phyloP scores from a whole-genome alignment of 148 eudicot species.

The Nepenthes mirabilis region DNA sequence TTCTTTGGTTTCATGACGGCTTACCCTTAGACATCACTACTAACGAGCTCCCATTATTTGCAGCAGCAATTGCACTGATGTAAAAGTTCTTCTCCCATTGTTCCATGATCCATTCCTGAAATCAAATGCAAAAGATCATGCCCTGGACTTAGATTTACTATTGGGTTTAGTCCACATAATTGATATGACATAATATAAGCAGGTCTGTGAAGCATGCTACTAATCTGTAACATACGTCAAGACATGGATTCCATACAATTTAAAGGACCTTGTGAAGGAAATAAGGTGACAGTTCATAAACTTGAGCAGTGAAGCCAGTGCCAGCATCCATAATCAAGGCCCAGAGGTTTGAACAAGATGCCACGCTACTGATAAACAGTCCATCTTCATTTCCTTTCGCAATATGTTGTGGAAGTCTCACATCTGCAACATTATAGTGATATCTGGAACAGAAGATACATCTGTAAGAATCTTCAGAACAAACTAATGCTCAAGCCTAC shows the following conservation, averaged over 20 bases:
- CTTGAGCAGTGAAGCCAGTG: slow-evolving; percentile 74
- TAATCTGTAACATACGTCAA: not conserved
- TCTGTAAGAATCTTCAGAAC: not conserved
- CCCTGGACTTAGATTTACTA: not conserved
- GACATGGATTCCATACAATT: not conserved
- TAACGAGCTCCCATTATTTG: slow-evolving; percentile 73
- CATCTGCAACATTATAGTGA: slow-evolving; percentile 89
- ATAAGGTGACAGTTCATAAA: slow-evolving; percentile 70
- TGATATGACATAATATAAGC: not conserved
- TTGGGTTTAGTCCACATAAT: not conserved
- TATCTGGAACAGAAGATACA: slow-evolving; percentile 33
- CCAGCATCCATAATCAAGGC: slow-evolving; percentile 98
- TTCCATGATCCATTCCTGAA: slow-evolving; percentile 96
- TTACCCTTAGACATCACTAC: slow-evolving; percentile 93
- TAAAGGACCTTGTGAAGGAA: slow-evolving; percentile 73
- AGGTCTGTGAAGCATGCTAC: too few species aligned
- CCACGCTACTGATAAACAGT: slow-evolving; percentile 66
- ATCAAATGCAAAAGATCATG: not conserved
- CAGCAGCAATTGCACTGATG: slow-evolving; percentile 87
- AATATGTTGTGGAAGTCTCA: slow-evolving; percentile 68
- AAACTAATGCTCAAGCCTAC: not conserved
- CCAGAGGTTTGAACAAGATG: slow-evolving; percentile 74
- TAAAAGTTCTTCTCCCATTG: slow-evolving; percentile 92
- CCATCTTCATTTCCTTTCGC: slow-evolving; percentile 94
- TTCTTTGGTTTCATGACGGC: slow-evolving; percentile 1